Base-by-base conservation (phyloP, 805 yeast species). In the Starmerella kuoi region DNA sequence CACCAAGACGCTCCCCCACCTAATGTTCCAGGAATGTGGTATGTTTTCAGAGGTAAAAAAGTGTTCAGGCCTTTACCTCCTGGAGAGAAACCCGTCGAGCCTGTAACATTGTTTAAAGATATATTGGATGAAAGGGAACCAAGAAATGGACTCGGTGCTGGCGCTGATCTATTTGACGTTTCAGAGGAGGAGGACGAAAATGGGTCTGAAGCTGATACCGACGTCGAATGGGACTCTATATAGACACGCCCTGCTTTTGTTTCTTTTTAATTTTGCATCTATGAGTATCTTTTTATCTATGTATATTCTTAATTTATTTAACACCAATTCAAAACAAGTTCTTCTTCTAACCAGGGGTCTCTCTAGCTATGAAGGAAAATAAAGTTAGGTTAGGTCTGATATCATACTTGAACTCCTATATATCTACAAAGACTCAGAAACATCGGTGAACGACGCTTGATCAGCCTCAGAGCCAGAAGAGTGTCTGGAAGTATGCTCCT, bases 41-140 rank as follows among this genome's bases (percentile, higher is more conserved):
- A 58, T 47, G 59, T 54, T 15, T 61, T 62, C 42, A 51, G 66
- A 11, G 66, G 66, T 23, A 61, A 60, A 45, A 50, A 51, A 50
- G 53, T 62, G 28, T 62, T 61, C 44, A 45, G 65, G 27, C 64
- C 63, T 21, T 55, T 60, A 23, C 54, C 56, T 12, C 45, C 47
- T 12, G 55, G 51, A 17, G 57, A 51, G 34, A 41, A 46, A 32
- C 51, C 42, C 7, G 32, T 50, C 21, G 38, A 43, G 40, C 55
- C 56, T 6, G 48, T 50, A 26, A 43, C 40, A 8, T 47, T 53
- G 9, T 53, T 53, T 38, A 34, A 48, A 30, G 44, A 40, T 24
- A 33, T 37, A 22, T 18, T 48, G 14, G 42, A 17, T 19, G 32
- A 20, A 22, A 15, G n/a, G 14, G 15, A n/a, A n/a, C 14, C 11